Conservation (phyloP, 495 filamentous ascomycete species). For the Penicillium tannophilum region DNA sequence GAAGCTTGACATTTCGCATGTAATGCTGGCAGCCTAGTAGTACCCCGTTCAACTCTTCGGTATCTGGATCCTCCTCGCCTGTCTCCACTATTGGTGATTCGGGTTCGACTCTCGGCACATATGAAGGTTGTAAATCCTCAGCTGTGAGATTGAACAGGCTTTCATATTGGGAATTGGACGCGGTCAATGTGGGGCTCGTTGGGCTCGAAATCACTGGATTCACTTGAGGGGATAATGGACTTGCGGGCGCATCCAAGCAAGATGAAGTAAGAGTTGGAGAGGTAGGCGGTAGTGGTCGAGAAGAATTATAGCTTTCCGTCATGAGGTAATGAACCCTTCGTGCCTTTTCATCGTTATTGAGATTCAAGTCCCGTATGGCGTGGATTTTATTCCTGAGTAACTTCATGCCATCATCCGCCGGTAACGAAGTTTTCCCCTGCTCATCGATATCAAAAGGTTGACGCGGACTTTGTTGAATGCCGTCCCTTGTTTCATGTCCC, state of each 20-base stretch:
- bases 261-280: slow-evolving; percentile 28
- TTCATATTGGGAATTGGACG: slow-evolving; percentile 34
- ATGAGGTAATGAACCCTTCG: slow-evolving; percentile 80
- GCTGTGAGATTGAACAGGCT: slow-evolving; percentile 68
- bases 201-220: slow-evolving; percentile 32
- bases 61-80: slow-evolving; percentile 43
- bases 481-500: slow-evolving; percentile 8
- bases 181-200: slow-evolving; percentile 33
- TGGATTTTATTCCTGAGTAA: slow-evolving; percentile 73
- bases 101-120: slow-evolving; percentile 53
- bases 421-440: slow-evolving; percentile 52
- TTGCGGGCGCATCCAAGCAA: slow-evolving; percentile 37
- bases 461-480: slow-evolving; percentile 2
- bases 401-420: slow-evolving; percentile 92
- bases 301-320: slow-evolving; percentile 72
- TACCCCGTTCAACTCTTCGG: slow-evolving; percentile 41
- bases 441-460: slow-evolving; percentile 22
- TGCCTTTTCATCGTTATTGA: slow-evolving; percentile 76
- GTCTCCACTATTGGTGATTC: slow-evolving; percentile 41
- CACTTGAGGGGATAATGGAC: slow-evolving; percentile 33
- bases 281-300: slow-evolving; percentile 35
- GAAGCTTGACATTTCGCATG: slow-evolving; percentile 90
- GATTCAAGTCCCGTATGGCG: slow-evolving; percentile 64
- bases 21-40: slow-evolving; percentile 89
- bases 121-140: slow-evolving; percentile 73